Evolutionary conservation across 306 rosid genomes (phyloP), one percentile per base, ranked within the genome.

Genomic region (Rosa rugosa): DNA sequence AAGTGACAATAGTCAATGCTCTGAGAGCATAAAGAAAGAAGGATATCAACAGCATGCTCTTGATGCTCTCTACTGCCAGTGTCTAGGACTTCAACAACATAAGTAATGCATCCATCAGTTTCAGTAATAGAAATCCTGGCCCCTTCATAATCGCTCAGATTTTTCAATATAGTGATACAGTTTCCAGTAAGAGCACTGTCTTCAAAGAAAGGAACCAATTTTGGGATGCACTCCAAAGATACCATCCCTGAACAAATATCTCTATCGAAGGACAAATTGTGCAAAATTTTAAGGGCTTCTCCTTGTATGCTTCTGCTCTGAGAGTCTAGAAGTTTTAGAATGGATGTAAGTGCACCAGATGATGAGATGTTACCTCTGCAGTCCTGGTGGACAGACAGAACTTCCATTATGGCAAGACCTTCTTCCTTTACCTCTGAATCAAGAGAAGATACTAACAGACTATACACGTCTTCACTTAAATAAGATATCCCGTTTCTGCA

Each of bases 41-140:
- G 84, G 83, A 93, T 84, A 66, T 70, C 78, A 42, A 93, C 82
- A 25, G 99, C 97, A 72, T 85, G 83, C 82, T 96, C 97, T 86
- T 93, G 94, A 60, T 89, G 91, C 86, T 90, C 91, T 4, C 77
- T 66, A 76, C 82, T 85, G 60, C 86, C 93, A 3, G 38, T 68
- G 5, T 83, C 93, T 14, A 96, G 97, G 63, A 86, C 76, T 82
- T 87, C 87, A 68, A 84, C 86, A 80, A 93, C 77, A 49, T 78
- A 77, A 83, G 88, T 69, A 73, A 96, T 80, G 90, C 97, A 96
- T 59, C 96, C 99, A 38, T 83, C 82, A 49, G 98, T 91, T 86
- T 88, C 92, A 23, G 83, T 86, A 81, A 91, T 83, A 11, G 88
- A 83, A 71, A 74, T 72, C 82, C 86, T 80, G 38, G 89, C 98